phyloP scores from a whole-genome alignment of 2,329 filamentous ascomycete genomes.

The Huntiella abstrusa region DNA sequence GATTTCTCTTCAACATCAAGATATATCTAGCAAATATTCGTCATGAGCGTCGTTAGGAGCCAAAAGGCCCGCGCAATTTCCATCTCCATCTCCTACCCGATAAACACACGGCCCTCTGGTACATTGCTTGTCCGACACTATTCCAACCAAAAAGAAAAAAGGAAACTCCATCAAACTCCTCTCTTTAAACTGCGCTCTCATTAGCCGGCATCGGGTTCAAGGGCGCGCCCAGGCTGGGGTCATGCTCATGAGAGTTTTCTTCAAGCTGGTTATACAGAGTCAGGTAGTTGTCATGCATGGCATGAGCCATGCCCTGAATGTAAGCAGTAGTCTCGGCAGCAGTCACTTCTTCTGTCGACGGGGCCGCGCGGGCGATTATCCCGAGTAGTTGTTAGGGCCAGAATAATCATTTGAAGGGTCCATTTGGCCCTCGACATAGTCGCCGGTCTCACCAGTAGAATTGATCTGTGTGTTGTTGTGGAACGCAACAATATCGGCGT shows the following conservation, averaged over 20 bases:
- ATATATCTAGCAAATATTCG: background rate
- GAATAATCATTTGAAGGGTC: conserved; percentile 8
- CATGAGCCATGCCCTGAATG: background rate
- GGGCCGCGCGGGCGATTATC: conserved; percentile 2
- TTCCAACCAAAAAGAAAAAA: too few species aligned
- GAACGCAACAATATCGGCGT: conserved; percentile 69
- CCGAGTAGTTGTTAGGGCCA: conserved; percentile 10
- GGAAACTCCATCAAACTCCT: too few species aligned
- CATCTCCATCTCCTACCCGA: too few species aligned
- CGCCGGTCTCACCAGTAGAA: conserved; percentile 6
- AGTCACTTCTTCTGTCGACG: background rate
- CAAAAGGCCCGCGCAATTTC: too few species aligned
- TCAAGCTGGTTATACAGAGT: too few species aligned
- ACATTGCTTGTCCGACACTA: too few species aligned
- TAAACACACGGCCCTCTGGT: too few species aligned
- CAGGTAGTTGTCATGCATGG: background rate
- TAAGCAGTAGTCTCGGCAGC: background rate
- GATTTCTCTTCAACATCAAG: background rate
- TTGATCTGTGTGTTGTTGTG: conserved; percentile 51
- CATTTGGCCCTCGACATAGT: background rate
- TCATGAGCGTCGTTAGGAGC: conserved; percentile 6
- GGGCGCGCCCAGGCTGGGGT: too few species aligned
- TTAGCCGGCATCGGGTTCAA: too few species aligned
- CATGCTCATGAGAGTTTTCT: too few species aligned
- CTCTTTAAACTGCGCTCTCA: too few species aligned